Conservation (phyloP, 2,329 filamentous ascomycete species). For the Aspergillus viridinutans region DNA sequence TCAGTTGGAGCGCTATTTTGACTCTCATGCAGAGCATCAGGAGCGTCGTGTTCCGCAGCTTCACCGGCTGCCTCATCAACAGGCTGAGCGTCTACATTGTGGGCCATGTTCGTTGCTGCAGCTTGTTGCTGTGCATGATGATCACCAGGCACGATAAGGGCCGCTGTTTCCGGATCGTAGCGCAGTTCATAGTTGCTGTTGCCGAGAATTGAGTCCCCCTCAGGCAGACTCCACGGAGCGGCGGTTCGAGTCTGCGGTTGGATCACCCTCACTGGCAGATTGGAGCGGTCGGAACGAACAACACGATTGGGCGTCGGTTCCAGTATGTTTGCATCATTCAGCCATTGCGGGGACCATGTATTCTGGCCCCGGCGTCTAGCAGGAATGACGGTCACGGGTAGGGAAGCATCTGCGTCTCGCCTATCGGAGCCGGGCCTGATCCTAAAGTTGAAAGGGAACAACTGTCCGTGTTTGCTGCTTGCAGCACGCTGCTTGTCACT, state of each 20-base stretch:
- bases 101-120: background rate
- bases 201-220: slow-evolving; percentile 21
- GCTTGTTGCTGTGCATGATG: background rate
- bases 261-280: slow-evolving; percentile 53
- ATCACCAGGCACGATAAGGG: slow-evolving; percentile 29
- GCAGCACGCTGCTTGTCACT: slow-evolving; percentile 43
- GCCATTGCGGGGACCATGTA: slow-evolving; percentile 50
- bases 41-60: background rate
- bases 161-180: slow-evolving; percentile 38
- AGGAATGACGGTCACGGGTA: slow-evolving; percentile 59
- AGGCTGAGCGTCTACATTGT: background rate
- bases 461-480: slow-evolving; percentile 44
- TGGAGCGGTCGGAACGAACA: slow-evolving; percentile 9
- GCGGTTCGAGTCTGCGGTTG: slow-evolving; percentile 54
- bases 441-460: slow-evolving; percentile 47
- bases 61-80: background rate
- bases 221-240: slow-evolving; percentile 52
- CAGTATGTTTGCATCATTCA: slow-evolving; percentile 21
- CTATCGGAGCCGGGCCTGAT: slow-evolving; percentile 37
- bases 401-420: slow-evolving; percentile 33
- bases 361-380: slow-evolving; percentile 52
- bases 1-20: background rate
- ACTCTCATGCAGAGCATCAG: background rate
- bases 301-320: slow-evolving; percentile 13
- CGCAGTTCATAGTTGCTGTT: slow-evolving; percentile 28